These are phyloP conservation scores for Protomyces gravidus DNA, from an alignment of 1,139 yeast genomes.

Conservation along the genomic window DNA sequence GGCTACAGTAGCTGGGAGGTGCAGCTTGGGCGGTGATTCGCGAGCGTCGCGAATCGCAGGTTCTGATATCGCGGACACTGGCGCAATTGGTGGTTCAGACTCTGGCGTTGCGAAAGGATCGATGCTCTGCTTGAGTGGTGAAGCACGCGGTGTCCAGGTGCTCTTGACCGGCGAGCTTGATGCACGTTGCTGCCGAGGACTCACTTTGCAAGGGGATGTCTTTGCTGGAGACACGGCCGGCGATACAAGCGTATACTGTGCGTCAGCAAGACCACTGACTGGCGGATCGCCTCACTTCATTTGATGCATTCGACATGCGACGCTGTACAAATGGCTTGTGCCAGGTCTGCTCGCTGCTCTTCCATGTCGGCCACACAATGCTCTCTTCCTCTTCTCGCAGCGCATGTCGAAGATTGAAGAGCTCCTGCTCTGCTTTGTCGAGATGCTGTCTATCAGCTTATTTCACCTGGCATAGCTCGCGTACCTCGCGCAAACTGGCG, in stretches of 20 bases:
- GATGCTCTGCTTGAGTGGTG: not conserved
- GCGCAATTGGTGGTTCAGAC: not conserved
- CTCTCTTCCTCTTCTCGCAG: not conserved
- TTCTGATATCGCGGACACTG: not conserved
- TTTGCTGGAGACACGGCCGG: not conserved
- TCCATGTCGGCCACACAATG: not conserved
- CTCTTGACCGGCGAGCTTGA: not conserved
- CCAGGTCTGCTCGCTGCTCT: not conserved
- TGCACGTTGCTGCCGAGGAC: not conserved
- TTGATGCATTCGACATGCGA: not conserved
- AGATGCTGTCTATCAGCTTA: constrained; percentile 1
- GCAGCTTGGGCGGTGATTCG: not conserved
- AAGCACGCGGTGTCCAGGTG: not conserved
- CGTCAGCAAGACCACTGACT: not conserved
- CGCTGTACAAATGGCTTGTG: constrained; percentile 1
- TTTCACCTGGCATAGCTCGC: not conserved
- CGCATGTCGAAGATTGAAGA: constrained; percentile 6
- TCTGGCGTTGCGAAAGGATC: not conserved
- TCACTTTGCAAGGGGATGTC: not conserved
- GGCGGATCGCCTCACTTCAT: not conserved
- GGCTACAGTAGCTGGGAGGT: not conserved
- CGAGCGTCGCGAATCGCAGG: not conserved
- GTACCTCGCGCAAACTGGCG: not conserved
- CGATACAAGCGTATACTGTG: not conserved
- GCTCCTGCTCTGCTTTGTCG: constrained; percentile 17